These are phyloP conservation scores for Brassica juncea DNA, from an alignment of 345 rosid species.

Conservation along the genomic window DNA sequence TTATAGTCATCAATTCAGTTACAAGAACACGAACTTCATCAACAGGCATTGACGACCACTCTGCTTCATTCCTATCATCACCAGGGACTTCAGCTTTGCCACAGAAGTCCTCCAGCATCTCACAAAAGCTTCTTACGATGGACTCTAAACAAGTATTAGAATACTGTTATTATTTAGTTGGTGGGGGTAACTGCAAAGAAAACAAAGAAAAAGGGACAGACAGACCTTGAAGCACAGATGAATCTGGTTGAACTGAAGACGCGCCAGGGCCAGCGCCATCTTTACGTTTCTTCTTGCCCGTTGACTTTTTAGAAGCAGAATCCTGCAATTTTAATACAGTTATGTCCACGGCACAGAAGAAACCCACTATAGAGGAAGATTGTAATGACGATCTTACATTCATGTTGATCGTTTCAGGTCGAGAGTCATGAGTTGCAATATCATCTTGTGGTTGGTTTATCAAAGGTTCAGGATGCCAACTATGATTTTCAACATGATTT, in stretches of 20 bases:
- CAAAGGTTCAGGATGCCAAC: conserved; percentile 34
- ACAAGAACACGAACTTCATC: conserved; percentile 73
- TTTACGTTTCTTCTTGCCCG: conserved; percentile 67
- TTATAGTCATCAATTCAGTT: conserved; percentile 71
- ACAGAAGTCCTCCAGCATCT: conserved; percentile 79
- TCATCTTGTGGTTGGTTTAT: conserved; percentile 48
- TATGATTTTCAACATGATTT: conserved; percentile 28
- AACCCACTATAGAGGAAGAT: conserved; percentile 30
- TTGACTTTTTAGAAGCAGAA: conserved; percentile 61
- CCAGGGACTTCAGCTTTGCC: conserved; percentile 73
- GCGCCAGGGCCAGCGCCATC: conserved; percentile 35
- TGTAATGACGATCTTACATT: conserved; percentile 52
- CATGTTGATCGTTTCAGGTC: conserved; percentile 37
- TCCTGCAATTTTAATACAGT: conserved; percentile 60
- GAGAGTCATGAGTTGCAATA: conserved; percentile 47
- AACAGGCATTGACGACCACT: conserved; percentile 73
- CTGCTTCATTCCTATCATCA: conserved; percentile 89
- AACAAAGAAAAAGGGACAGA: conserved; percentile 18
- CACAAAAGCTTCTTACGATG: conserved; percentile 61
- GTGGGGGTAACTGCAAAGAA: conserved; percentile 15
- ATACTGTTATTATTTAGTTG: conserved; percentile 21
- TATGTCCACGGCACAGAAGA: conserved; percentile 24
- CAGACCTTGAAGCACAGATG: conserved; percentile 74
- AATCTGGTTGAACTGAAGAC: conserved; percentile 52
- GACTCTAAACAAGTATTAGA: conserved; percentile 54